phyloP scores from a whole-genome alignment of 495 filamentous ascomycete species.

The Penicillium dipodomyicola region DNA sequence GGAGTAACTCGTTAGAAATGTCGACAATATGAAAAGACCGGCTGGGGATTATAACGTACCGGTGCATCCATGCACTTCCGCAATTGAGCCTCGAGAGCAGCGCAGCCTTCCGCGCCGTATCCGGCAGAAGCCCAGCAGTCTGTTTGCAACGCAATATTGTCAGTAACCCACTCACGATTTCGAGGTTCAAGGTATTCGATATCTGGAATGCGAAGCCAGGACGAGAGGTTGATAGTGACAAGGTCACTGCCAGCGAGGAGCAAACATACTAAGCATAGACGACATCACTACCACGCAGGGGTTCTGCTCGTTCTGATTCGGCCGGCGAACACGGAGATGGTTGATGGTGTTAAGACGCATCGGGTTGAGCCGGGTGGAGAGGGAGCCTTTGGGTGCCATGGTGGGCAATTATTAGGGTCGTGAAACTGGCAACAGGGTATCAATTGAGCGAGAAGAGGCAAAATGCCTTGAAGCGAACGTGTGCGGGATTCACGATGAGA shows the following conservation, averaged over 20 bases:
- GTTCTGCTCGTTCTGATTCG: conserved; percentile 71
- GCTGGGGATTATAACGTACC: conserved; percentile 40
- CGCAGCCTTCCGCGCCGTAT: conserved; percentile 69
- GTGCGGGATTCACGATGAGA: conserved; percentile 15
- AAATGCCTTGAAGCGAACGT: conserved; percentile 18
- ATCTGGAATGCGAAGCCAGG: neutral
- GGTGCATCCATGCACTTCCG: conserved; percentile 91
- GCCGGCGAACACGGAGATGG: conserved; percentile 76
- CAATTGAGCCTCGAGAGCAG: conserved; percentile 74
- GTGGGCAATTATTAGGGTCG: conserved; percentile 18
- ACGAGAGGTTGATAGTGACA: neutral
- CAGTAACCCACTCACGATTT: neutral
- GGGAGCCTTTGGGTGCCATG: conserved; percentile 52
- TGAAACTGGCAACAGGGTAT: conserved; percentile 29
- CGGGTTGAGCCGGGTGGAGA: conserved; percentile 51
- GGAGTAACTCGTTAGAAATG: conserved; percentile 16
- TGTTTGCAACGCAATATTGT: conserved; percentile 35
- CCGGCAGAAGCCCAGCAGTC: conserved; percentile 95
- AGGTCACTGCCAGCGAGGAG: neutral
- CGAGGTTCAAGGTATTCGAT: neutral
- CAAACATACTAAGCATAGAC: conserved; percentile 75
- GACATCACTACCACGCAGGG: conserved; percentile 84
- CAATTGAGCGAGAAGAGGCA: conserved; percentile 16
- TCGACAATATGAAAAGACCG: neutral
- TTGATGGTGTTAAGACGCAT: conserved; percentile 86